Conservation (phyloP, 805 yeast species). For the Debaryomyces prosopidis region DNA sequence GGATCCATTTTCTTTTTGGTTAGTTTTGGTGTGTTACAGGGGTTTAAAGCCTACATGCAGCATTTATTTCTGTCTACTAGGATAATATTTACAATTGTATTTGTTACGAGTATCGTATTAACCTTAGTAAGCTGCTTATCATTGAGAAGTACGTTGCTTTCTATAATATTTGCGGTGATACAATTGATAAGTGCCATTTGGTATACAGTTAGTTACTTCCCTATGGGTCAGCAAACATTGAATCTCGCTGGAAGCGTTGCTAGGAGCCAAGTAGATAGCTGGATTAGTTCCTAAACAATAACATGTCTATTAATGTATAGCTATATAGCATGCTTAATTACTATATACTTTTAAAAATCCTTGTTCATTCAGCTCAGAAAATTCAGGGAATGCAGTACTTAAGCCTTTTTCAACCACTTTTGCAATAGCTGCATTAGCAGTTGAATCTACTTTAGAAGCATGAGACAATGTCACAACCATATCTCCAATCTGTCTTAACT, state of each 20-base stretch:
- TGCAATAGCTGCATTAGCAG: slow-evolving; percentile 46
- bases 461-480: slow-evolving; percentile 33
- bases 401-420: slow-evolving; percentile 42
- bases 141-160: slow-evolving; percentile 37
- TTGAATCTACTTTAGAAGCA: slow-evolving; percentile 31
- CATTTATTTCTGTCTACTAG: slow-evolving; percentile 45
- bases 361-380: slow-evolving; percentile 16
- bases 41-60: slow-evolving; percentile 38
- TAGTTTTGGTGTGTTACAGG: slow-evolving; percentile 48
- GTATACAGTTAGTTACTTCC: slow-evolving; percentile 49
- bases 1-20: slow-evolving; percentile 47
- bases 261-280: slow-evolving; percentile 42
- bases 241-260: slow-evolving; percentile 45
- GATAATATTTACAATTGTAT: slow-evolving; percentile 37
- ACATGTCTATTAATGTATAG: slow-evolving; percentile 5
- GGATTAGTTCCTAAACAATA: slow-evolving; percentile 34
- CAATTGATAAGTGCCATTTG: slow-evolving; percentile 43
- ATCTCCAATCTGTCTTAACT: slow-evolving; percentile 21
- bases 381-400: slow-evolving; percentile 33
- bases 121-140: slow-evolving; percentile 38
- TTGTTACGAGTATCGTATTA: slow-evolving; percentile 38
- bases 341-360: slow-evolving; percentile 14
- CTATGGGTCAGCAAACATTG: slow-evolving; percentile 46
- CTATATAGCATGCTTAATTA: slow-evolving; percentile 4
- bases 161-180: slow-evolving; percentile 40